Percentiles rank a stretch among this genome's conserved stretches.
Evolutionary conservation across 208 protist species (phyloP).

Genomic region (Porcisia deanei): DNA sequence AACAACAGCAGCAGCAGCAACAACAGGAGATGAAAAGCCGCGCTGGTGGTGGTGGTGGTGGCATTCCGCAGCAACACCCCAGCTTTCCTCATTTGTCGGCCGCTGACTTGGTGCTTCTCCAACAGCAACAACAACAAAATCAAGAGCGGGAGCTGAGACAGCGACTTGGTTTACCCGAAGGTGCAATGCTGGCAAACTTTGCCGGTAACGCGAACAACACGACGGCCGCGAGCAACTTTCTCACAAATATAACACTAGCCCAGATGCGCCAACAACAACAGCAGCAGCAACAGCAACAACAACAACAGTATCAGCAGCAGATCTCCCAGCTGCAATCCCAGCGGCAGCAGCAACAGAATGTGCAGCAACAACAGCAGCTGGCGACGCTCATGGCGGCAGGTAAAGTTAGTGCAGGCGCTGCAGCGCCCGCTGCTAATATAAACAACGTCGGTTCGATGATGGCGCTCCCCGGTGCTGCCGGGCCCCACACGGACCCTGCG

Average conservation of each 20-base stretch:
- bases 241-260: slow-evolving; percentile 2
- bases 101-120: neutral
- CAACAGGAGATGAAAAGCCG: slow-evolving; percentile 17
- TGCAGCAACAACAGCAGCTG: slow-evolving; percentile 20
- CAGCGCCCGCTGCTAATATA: neutral
- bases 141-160: slow-evolving; percentile 20
- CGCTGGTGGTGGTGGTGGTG: neutral
- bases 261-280: slow-evolving; percentile 22
- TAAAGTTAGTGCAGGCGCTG: slow-evolving; percentile 1
- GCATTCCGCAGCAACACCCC: slow-evolving; percentile 18
- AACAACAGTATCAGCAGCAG: slow-evolving; percentile 10
- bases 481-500: slow-evolving; percentile 26
- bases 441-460: slow-evolving; percentile 4
- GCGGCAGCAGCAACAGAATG: slow-evolving; percentile 24
- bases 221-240: neutral
- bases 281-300: slow-evolving; percentile 17
- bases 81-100: neutral
- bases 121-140: slow-evolving; percentile 15
- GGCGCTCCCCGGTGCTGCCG: slow-evolving; percentile 19
- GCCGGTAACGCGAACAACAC: slow-evolving; percentile 7
- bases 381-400: slow-evolving; percentile 16
- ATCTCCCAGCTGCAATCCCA: slow-evolving; percentile 19
- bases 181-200: slow-evolving; percentile 5
- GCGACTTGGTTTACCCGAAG: slow-evolving; percentile 11
- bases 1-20: slow-evolving; percentile 34